These are phyloP conservation scores for Vitis cinerea DNA, from an alignment of 164 flowering plant species.

Conservation along the genomic window DNA sequence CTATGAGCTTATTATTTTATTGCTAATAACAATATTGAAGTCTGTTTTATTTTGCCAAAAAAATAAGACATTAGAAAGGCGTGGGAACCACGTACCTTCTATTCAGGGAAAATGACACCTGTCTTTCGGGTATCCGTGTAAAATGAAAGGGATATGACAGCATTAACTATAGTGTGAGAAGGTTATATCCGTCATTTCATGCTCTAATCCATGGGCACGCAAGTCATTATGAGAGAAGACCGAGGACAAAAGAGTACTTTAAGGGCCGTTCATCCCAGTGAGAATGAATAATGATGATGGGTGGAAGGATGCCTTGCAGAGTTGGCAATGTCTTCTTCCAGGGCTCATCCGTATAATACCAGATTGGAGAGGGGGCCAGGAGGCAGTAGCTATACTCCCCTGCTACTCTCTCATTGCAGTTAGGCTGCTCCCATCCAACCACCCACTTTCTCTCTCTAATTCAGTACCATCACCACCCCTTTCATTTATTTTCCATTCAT, in stretches of 20 bases:
- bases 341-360: too few relatives aligned
- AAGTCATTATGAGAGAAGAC: background rate
- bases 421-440: slow-evolving; percentile 50
- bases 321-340: slow-evolving; percentile 48
- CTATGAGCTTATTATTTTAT: too few relatives aligned
- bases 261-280: background rate
- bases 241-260: slow-evolving; percentile 1
- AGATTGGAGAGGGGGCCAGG: too few relatives aligned
- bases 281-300: background rate
- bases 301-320: slow-evolving; percentile 49
- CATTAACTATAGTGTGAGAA: background rate
- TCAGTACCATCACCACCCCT: background rate
- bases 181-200: background rate
- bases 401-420: slow-evolving; percentile 38
- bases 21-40: too few relatives aligned
- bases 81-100: background rate
- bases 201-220: background rate
- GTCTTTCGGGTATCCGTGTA: too few relatives aligned
- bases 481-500: background rate
- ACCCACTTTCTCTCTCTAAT: slow-evolving; percentile 34
- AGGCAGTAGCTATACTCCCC: background rate
- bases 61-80: background rate
- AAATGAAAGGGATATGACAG: too few relatives aligned
- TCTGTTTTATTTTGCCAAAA: too few relatives aligned
- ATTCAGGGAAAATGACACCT: background rate